Evolutionary conservation across 2,329 filamentous ascomycete species (phyloP).

Genomic region (Sarocladium kiliense): DNA sequence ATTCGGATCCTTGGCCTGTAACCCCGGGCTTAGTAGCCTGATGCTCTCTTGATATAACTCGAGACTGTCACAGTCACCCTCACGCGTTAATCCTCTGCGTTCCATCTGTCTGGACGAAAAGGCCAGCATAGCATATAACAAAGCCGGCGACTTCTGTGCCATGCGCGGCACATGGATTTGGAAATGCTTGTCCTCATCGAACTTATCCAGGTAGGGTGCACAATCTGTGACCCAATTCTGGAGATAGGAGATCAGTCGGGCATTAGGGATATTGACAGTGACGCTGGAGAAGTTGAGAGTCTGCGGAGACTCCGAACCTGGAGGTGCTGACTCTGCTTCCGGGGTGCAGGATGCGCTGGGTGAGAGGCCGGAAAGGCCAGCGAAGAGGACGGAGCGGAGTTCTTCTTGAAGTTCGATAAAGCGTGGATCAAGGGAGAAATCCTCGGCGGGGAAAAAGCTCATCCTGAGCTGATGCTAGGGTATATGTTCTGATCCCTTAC

Average conservation of each 20-base stretch:
- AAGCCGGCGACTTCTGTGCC: conserved; percentile 36
- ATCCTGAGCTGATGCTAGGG: background rate
- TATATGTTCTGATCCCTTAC: background rate
- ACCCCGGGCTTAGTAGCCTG: conserved; percentile 29
- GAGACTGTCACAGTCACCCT: conserved; percentile 40
- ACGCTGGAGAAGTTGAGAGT: conserved; percentile 22
- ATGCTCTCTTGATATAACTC: conserved; percentile 44
- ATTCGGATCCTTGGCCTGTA: conserved; percentile 33
- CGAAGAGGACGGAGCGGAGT: conserved; percentile 36
- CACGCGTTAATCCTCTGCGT: conserved; percentile 40
- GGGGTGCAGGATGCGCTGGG: conserved; percentile 23
- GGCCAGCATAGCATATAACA: conserved; percentile 46
- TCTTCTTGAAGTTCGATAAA: conserved; percentile 41
- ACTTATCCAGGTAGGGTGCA: conserved; percentile 47
- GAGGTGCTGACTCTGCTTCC: conserved; percentile 12
- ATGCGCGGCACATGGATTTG: conserved; percentile 44
- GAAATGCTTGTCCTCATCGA: conserved; percentile 47
- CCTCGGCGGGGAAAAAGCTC: conserved; percentile 16
- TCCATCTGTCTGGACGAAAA: conserved; percentile 49
- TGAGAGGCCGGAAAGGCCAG: conserved; percentile 20
- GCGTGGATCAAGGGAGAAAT: conserved; percentile 30
- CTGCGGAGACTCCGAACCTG: conserved; percentile 11
- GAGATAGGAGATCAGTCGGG: conserved; percentile 17
- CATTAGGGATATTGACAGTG: conserved; percentile 14
- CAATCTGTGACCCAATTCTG: conserved; percentile 39